Evolutionary conservation across 2,329 filamentous ascomycete genomes (phyloP).

Genomic region (Alternaria sp.): DNA sequence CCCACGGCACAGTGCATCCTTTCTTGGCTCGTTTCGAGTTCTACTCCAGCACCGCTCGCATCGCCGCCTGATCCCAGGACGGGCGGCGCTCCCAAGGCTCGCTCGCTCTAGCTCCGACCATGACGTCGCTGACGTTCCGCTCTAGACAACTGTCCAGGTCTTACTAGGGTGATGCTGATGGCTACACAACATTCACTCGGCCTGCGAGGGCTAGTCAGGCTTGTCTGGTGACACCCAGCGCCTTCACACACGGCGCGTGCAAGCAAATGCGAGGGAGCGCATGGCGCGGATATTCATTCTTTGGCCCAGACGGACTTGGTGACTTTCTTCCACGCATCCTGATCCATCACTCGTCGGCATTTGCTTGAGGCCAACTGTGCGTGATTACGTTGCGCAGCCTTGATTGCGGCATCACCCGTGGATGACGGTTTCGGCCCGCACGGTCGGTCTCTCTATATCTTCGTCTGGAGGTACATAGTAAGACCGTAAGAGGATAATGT

Average conservation of each 20-base stretch:
- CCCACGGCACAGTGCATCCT: not conserved
- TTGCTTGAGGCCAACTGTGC: not conserved
- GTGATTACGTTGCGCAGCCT: not conserved
- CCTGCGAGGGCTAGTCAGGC: not conserved
- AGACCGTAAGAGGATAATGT: not conserved
- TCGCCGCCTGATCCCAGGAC: not conserved
- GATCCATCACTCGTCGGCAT: not conserved
- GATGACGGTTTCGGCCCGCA: not conserved
- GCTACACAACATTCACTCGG: slow-evolving; percentile 2
- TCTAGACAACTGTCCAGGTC: slow-evolving; percentile 4
- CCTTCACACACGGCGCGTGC: slow-evolving; percentile 1
- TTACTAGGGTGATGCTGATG: slow-evolving; percentile 1
- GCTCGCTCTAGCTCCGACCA: not conserved
- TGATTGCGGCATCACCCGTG: not conserved
- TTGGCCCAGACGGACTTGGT: slow-evolving; percentile 4
- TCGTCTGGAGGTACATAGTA: not conserved
- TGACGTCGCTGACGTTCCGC: slow-evolving; percentile 8
- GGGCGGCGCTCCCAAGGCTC: not conserved
- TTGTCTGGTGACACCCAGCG: not conserved
- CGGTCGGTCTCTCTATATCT: not conserved
- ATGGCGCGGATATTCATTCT: slow-evolving; percentile 3
- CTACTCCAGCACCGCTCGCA: not conserved
- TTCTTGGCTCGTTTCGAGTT: slow-evolving; percentile 1
- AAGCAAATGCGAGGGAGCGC: not conserved
- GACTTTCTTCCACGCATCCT: not conserved